Percentiles rank a stretch among this genome's conserved stretches.
phyloP scores from a whole-genome alignment of 108 stramenopile species.

The Cyclotella baltica region DNA sequence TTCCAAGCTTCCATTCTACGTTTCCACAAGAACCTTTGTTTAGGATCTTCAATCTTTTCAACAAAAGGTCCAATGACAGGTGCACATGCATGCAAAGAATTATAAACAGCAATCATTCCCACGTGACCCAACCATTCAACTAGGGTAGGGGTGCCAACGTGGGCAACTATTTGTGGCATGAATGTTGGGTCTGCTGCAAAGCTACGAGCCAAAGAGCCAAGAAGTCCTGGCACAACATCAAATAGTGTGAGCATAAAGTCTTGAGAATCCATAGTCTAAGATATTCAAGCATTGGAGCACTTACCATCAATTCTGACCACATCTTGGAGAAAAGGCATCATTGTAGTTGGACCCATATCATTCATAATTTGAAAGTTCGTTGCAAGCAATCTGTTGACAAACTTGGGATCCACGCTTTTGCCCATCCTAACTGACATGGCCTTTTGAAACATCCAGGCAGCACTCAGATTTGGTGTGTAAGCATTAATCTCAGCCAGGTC shows the following conservation, averaged over 20 bases:
- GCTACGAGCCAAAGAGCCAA: slow-evolving; percentile 75
- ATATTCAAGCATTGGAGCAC: not conserved
- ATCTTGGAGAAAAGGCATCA: slow-evolving; percentile 91
- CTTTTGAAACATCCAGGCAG: slow-evolving; percentile 98
- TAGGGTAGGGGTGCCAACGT: slow-evolving; percentile 80
- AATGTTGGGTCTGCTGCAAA: slow-evolving; percentile 78
- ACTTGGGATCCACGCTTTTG: slow-evolving; percentile 71
- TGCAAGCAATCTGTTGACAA: slow-evolving; percentile 90
- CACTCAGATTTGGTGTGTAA: slow-evolving; percentile 92
- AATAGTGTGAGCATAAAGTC: not conserved
- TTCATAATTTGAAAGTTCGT: slow-evolving; percentile 92
- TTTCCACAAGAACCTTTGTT: slow-evolving; percentile 50
- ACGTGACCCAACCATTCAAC: slow-evolving; percentile 91
- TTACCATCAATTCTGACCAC: slow-evolving; percentile 88
- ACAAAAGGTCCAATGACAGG: slow-evolving; percentile 53
- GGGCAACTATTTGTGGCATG: slow-evolving; percentile 83
- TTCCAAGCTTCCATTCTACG: slow-evolving; percentile 75
- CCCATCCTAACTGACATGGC: slow-evolving; percentile 93
- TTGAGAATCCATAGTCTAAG: not conserved
- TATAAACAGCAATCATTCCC: slow-evolving; percentile 75
- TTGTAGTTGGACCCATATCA: slow-evolving; percentile 75
- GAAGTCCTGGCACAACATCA: slow-evolving; percentile 48
- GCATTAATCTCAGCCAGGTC: slow-evolving; percentile 91
- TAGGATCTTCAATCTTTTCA: slow-evolving; percentile 49
- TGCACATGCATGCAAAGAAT: slow-evolving; percentile 56